Percentiles rank a stretch among this genome's conserved stretches.
phyloP scores from a whole-genome alignment of 2,329 filamentous ascomycete genomes.

The Diaporthe aspalathi region DNA sequence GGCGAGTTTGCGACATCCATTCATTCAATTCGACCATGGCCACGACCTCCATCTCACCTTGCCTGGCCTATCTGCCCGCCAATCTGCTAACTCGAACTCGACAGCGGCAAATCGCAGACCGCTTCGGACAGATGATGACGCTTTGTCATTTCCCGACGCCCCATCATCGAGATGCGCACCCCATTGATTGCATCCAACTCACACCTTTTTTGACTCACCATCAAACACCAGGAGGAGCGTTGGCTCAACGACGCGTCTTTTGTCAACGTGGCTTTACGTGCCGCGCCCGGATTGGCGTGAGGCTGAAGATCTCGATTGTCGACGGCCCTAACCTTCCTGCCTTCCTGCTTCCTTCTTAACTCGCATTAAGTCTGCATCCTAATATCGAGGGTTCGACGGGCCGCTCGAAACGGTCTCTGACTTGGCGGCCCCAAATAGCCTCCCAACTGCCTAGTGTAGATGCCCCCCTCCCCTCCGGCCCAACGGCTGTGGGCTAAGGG shows the following conservation, averaged over 20 bases:
- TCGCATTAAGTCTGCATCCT: constrained; percentile 5
- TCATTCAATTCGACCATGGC: too few species aligned
- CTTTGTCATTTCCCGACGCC: constrained; percentile 1
- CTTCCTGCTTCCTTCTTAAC: not conserved
- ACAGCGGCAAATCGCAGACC: not conserved
- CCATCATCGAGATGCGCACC: constrained; percentile 6
- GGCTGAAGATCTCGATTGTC: constrained; percentile 11
- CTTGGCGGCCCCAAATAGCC: constrained; percentile 8
- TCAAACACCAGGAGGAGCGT: constrained; percentile 10
- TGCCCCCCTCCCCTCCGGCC: not conserved
- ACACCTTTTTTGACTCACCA: not conserved
- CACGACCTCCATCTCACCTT: not conserved
- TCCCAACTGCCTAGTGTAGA: not conserved
- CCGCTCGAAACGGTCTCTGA: constrained; percentile 3
- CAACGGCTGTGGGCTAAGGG: not conserved
- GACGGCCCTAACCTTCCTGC: not conserved
- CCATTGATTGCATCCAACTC: not conserved
- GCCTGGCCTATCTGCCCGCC: not conserved
- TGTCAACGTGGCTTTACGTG: constrained; percentile 16
- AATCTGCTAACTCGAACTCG: not conserved
- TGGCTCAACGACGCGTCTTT: constrained; percentile 23
- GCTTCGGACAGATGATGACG: not conserved
- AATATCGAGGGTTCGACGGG: constrained; percentile 16
- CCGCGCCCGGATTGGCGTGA: constrained; percentile 18
- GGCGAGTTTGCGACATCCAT: not conserved